Evolutionary conservation across 1,139 yeast genomes (phyloP).

Genomic region (Saccharomyces hybrid): DNA sequence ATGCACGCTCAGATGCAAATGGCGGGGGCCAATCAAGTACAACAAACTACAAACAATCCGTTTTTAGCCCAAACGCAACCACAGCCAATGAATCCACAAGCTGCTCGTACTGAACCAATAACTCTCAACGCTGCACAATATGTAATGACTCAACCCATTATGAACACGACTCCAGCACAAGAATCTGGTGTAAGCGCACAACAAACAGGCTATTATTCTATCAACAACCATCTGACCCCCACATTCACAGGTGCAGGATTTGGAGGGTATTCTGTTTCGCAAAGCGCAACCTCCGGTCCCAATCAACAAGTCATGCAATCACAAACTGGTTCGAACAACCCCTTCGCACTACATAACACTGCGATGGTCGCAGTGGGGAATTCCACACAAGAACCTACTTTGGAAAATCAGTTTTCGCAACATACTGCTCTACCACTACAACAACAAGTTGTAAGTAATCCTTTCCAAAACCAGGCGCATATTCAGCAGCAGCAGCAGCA

Average conservation of each 20-base stretch:
- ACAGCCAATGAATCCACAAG: slow-evolving; percentile 16
- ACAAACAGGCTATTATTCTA: slow-evolving; percentile 7
- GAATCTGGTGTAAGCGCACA: slow-evolving; percentile 6
- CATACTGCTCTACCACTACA: slow-evolving; percentile 10
- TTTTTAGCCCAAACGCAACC: slow-evolving; percentile 15
- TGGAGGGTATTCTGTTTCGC: slow-evolving; percentile 39
- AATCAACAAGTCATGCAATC: slow-evolving; percentile 1
- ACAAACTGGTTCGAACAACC: slow-evolving; percentile 22
- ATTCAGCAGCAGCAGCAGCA: background rate
- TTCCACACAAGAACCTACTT: slow-evolving; percentile 5
- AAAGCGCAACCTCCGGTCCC: background rate
- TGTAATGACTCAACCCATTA: background rate
- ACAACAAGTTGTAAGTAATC: slow-evolving; percentile 24
- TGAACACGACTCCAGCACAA: background rate
- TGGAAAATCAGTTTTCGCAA: slow-evolving; percentile 21
- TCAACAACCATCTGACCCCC: slow-evolving; percentile 25
- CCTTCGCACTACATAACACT: slow-evolving; percentile 20
- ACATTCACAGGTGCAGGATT: slow-evolving; percentile 50
- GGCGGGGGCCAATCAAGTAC: slow-evolving; percentile 10
- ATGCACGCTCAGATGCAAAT: slow-evolving; percentile 8
- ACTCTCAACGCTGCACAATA: slow-evolving; percentile 8
- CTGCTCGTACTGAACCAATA: slow-evolving; percentile 8
- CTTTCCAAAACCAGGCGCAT: slow-evolving; percentile 38
- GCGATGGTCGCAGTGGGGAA: slow-evolving; percentile 1
- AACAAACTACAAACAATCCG: slow-evolving; percentile 17